Percentiles rank a stretch among this genome's conserved stretches.
Evolutionary conservation across 106 monocot species (phyloP).

Genomic region (Dendrobium catenatum): DNA sequence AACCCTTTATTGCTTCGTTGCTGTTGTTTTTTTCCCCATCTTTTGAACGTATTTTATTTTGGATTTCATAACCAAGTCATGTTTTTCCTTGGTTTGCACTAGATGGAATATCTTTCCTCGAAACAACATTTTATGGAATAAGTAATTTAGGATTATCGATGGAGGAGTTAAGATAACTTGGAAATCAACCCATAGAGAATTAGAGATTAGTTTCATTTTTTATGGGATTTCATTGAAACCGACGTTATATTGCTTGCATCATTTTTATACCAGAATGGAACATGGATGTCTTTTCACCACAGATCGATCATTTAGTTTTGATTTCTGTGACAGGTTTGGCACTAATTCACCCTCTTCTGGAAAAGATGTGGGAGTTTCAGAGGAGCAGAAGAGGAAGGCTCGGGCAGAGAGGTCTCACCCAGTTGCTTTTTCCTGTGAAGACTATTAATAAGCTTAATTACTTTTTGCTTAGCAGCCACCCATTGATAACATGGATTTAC

Average conservation of each 20-base stretch:
- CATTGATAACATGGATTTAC: neutral
- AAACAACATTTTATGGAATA: neutral
- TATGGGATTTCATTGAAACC: no score
- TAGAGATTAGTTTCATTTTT: no score
- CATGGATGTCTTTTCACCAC: no score
- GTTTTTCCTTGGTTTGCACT: neutral
- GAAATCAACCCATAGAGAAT: no score
- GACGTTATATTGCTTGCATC: no score
- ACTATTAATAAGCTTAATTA: neutral
- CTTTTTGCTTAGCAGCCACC: neutral
- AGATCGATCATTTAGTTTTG: neutral
- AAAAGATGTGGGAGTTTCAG: constrained; percentile 15
- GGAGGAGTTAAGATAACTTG: no score
- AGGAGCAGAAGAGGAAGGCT: constrained; percentile 31
- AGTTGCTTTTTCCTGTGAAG: neutral
- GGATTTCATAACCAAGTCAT: neutral
- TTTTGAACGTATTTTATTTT: neutral
- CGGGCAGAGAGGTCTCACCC: constrained; percentile 23
- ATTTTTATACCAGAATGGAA: no score
- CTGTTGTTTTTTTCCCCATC: neutral
- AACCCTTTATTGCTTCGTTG: no score
- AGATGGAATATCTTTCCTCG: neutral
- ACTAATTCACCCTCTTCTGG: neutral
- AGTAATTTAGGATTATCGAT: no score
- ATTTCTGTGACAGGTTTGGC: constrained; percentile 21